Conservation (phyloP, 2,329 filamentous ascomycete species). For the Cladosporium phlei region DNA sequence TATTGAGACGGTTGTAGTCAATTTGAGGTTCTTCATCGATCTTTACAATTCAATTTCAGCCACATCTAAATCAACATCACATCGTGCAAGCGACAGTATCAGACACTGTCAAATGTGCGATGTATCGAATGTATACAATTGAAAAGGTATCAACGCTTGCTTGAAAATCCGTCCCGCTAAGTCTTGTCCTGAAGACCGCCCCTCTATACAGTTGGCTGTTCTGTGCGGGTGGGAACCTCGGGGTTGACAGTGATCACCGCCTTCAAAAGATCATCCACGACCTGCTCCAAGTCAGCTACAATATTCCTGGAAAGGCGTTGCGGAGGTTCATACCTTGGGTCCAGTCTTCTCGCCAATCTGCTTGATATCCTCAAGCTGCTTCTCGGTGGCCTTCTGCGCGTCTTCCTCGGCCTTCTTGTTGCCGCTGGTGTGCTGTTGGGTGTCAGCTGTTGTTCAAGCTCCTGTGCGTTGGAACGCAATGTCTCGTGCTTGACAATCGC, state of each 20-base stretch:
- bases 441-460: conserved; percentile 1
- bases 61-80: no score
- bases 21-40: no score
- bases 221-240: conserved; percentile 50
- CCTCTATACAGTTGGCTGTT: conserved; percentile 27
- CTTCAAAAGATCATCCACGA: conserved; percentile 75
- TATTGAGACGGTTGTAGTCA: no score
- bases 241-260: conserved; percentile 84
- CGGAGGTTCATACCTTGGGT: conserved; percentile 47
- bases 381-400: conserved; percentile 74
- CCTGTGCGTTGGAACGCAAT: no score
- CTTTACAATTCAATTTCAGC: no score
- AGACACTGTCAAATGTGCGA: no score
- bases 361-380: conserved; percentile 76
- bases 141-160: conserved; percentile 14
- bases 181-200: background rate
- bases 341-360: conserved; percentile 74
- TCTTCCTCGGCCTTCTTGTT: conserved; percentile 70
- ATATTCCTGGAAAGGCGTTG: no score
- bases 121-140: conserved; percentile 13
- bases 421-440: conserved; percentile 75
- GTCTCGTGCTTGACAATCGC: no score
- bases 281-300: conserved; percentile 31
- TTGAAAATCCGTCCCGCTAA: conserved; percentile 4
- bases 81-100: no score